A percentile compares a stretch with the other conserved stretches of the same genome.
phyloP scores from a whole-genome alignment of 805 yeast genomes.

The Sugiyamaella chiloensis region DNA sequence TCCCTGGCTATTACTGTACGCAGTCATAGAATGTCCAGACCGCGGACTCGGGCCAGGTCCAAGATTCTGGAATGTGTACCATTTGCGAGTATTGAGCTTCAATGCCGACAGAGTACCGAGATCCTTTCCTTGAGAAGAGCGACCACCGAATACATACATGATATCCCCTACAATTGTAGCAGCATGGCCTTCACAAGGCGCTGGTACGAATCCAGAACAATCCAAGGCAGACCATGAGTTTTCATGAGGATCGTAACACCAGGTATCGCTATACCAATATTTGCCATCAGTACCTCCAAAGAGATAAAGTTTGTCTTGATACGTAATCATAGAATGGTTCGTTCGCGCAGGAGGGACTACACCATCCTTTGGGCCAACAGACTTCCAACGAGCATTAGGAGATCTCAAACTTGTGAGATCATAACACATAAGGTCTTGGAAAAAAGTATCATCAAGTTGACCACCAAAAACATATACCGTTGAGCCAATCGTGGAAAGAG shows the following conservation, averaged over 20 bases:
- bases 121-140: constrained; percentile 66
- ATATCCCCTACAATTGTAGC: constrained; percentile 74
- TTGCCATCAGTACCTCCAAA: constrained; percentile 90
- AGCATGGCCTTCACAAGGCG: constrained; percentile 89
- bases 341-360: constrained; percentile 76
- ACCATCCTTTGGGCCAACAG: constrained; percentile 49
- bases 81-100: constrained; percentile 64
- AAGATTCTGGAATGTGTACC: constrained; percentile 63
- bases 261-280: constrained; percentile 68
- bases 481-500: constrained; percentile 67
- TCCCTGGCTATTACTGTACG: constrained; percentile 33
- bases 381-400: constrained; percentile 82
- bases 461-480: constrained; percentile 89
- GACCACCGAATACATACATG: constrained; percentile 88
- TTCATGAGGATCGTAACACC: constrained; percentile 69
- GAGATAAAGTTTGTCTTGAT: constrained; percentile 72
- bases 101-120: constrained; percentile 68
- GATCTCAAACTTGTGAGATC: constrained; percentile 83
- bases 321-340: constrained; percentile 84
- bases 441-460: constrained; percentile 77
- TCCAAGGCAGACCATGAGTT: constrained; percentile 69
- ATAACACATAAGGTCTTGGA: constrained; percentile 80
- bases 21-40: constrained; percentile 88
- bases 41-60: constrained; percentile 71
- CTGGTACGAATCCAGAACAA: constrained; percentile 72